Percentiles rank a stretch among this genome's conserved stretches.
Conservation (phyloP, 768 basidiomycete genomes). For the Tulasnella sp. region DNA sequence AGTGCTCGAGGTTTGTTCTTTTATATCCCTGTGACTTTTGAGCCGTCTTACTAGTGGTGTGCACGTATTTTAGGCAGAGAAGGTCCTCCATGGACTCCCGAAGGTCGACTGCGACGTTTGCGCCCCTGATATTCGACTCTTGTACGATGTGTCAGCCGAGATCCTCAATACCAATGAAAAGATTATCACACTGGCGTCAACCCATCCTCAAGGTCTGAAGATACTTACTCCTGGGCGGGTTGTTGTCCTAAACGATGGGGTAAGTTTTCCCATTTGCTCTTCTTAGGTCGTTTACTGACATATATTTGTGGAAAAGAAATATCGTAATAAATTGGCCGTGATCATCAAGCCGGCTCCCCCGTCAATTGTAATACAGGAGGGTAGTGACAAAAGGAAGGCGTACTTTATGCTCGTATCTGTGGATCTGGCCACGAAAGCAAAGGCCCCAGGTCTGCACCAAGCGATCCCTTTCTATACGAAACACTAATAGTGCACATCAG, state of each 20-base stretch:
- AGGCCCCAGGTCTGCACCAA: constrained; percentile 38
- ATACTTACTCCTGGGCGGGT: constrained; percentile 64
- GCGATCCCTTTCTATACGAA: too few species aligned
- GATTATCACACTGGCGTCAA: constrained; percentile 49
- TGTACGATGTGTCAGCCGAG: constrained; percentile 61
- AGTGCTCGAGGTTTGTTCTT: constrained; percentile 57
- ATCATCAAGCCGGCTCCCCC: constrained; percentile 54
- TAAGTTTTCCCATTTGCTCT: constrained; percentile 31
- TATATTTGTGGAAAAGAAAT: constrained; percentile 46
- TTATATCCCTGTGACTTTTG: not conserved
- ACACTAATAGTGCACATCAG: constrained; percentile 29
- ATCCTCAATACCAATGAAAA: constrained; percentile 52
- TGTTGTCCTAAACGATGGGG: constrained; percentile 71
- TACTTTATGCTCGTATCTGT: constrained; percentile 70
- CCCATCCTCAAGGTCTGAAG: constrained; percentile 56
- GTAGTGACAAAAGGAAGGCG: constrained; percentile 39
- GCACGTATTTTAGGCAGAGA: constrained; percentile 50
- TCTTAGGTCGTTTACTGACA: constrained; percentile 6
- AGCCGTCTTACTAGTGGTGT: constrained; percentile 8
- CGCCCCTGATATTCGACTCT: constrained; percentile 55
- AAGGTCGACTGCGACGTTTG: constrained; percentile 63
- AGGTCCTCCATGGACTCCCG: constrained; percentile 46
- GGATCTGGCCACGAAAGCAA: constrained; percentile 46
- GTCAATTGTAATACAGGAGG: constrained; percentile 23
- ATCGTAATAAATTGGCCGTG: constrained; percentile 55